phyloP scores from a whole-genome alignment of 2,329 filamentous ascomycete genomes.

The Epichloe gansuensis region DNA sequence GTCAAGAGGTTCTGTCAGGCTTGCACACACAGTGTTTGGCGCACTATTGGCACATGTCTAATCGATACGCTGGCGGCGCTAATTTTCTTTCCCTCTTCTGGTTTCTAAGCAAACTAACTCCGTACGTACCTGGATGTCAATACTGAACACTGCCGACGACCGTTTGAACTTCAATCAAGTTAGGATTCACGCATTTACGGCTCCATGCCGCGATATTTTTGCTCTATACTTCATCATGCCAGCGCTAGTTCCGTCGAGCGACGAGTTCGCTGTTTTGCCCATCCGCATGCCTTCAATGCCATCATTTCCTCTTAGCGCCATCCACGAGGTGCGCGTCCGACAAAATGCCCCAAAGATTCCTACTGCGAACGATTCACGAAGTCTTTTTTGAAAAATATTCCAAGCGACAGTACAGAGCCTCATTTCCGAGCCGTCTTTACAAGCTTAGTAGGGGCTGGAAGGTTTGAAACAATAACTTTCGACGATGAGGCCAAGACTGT shows the following conservation, averaged over 20 bases:
- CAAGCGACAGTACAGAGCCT: conserved; percentile 66
- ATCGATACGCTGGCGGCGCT: conserved; percentile 3
- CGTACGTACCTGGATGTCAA: too few relatives aligned
- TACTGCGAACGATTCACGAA: conserved; percentile 60
- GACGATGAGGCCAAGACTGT: conserved; percentile 43
- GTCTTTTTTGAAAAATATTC: conserved; percentile 87
- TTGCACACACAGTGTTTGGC: background rate
- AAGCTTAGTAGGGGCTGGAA: conserved; percentile 60
- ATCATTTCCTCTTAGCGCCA: conserved; percentile 48
- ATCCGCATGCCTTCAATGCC: conserved; percentile 52
- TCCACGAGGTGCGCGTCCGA: conserved; percentile 80
- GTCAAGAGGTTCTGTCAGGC: background rate
- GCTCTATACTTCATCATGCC: conserved; percentile 14
- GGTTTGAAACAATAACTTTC: conserved; percentile 69
- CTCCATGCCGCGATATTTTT: background rate
- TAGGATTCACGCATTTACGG: background rate
- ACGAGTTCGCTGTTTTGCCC: conserved; percentile 58
- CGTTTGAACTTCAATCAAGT: background rate
- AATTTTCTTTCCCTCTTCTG: background rate
- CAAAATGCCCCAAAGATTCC: conserved; percentile 70
- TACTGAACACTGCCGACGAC: too few relatives aligned
- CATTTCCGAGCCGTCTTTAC: conserved; percentile 69
- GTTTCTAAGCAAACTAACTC: too few relatives aligned
- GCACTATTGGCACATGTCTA: background rate
- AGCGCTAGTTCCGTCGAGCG: conserved; percentile 15